Base-by-base conservation (phyloP, 1,139 yeast species). In the Meyerozyma smithsonii region DNA sequence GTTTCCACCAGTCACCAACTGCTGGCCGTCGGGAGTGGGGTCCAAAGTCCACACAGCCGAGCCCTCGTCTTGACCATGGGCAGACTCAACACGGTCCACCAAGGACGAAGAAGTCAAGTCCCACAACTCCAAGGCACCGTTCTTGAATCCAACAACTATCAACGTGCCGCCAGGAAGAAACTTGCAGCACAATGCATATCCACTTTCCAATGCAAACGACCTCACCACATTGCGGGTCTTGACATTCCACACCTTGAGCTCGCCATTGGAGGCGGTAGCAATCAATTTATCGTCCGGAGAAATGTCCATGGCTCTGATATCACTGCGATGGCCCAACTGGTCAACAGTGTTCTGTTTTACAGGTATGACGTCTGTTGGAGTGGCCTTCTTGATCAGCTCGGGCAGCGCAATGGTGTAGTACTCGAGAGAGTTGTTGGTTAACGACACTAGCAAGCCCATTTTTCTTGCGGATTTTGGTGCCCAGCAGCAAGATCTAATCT, bases 21-120 rank as follows among this genome's bases (percentile, higher is more conserved):
- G 74, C 51, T 79, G 83, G 15, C 98, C 98, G 61, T 92, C 96
- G 7, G 84, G 77, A 1, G 94, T 80, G 32, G 92, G 60, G 58
- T 92, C 97, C 49, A 92, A 68, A 1, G 96, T 81, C 97, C 97
- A 94, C 37, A 92, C 77, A 1, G 97, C 88, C 19, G 89, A 85
- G 4, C 77, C 80, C 15, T 47, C 54, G 20, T 47, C 46, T 5
- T 34, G 41, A 3, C 43, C 42, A 4, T 49, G 28, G 10, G 47
- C 35, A 12, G 58, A 47, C 23, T 58, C 60, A n/a, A 85, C 74
- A 23, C 78, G 68, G 49, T 84, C 88, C 5, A 86, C 54, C 49
- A 82, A 56, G 1, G 90, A 72, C 0, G 97, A 85, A 2, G 90
- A 77, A 0, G 96, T 85, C 45, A 92, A 77, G 58, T 94, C 98